These are phyloP conservation scores for Phyllostachys edulis DNA, from an alignment of 176 grass and related monocot species.

Conservation along the genomic window DNA sequence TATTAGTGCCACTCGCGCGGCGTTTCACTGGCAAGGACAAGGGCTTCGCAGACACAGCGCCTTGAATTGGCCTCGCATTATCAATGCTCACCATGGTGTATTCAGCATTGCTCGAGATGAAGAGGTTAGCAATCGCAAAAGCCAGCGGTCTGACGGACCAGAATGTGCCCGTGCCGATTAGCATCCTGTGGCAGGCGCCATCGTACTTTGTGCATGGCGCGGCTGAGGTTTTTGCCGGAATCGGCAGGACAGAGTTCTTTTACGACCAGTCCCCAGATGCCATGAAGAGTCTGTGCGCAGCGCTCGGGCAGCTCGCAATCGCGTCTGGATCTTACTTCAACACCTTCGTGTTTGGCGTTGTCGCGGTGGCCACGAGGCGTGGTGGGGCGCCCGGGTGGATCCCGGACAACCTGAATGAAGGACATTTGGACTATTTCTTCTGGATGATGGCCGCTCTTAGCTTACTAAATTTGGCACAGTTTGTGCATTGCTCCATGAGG, in stretches of 20 bases:
- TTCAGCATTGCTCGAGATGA: conserved; percentile 39
- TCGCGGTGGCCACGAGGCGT: neutral
- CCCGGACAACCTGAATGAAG: conserved; percentile 35
- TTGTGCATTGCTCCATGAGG: no score
- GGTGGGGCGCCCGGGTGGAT: conserved; percentile 24
- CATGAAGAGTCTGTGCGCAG: conserved; percentile 35
- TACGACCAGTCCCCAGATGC: conserved; percentile 36
- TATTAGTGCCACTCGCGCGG: no score
- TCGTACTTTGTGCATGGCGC: conserved; percentile 15
- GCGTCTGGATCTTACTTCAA: conserved; percentile 34
- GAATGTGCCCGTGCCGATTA: neutral
- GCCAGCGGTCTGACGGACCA: neutral
- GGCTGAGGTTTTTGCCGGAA: conserved; percentile 23
- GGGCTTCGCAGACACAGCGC: conserved; percentile 36
- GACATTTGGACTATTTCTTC: conserved; percentile 31
- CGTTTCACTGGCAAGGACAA: no score
- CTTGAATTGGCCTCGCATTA: conserved; percentile 36
- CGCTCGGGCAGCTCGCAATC: neutral
- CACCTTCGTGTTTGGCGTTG: conserved; percentile 11
- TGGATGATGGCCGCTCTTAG: neutral
- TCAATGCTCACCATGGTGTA: no score
- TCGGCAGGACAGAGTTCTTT: conserved; percentile 36
- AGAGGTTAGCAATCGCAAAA: neutral
- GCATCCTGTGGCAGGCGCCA: conserved; percentile 45
- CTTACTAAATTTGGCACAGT: no score